phyloP scores from a whole-genome alignment of 2,329 filamentous ascomycete species.

The Fusarium mundagurra region DNA sequence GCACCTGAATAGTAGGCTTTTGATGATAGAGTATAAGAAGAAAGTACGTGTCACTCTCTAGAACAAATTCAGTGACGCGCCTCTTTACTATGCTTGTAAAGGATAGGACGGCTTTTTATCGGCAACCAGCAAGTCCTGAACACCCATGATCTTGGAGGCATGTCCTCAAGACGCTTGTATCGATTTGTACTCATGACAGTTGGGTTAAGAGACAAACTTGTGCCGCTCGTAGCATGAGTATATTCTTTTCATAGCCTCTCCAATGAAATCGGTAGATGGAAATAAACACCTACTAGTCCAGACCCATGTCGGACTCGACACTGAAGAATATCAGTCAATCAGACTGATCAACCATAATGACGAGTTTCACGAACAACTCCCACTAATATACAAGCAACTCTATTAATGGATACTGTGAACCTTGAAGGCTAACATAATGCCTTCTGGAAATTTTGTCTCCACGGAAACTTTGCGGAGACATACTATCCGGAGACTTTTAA shows the following conservation, averaged over 20 bases:
- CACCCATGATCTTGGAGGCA: too few species aligned
- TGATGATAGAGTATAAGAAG: too few species aligned
- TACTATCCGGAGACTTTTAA: neutral
- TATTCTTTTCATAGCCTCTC: neutral
- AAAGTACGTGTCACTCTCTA: too few species aligned
- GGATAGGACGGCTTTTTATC: neutral
- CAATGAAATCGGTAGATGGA: neutral
- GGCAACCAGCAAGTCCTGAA: neutral
- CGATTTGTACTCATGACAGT: neutral
- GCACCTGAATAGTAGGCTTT: too few species aligned
- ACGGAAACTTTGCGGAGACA: neutral
- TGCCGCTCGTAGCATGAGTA: rapidly evolving
- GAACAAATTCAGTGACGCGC: too few species aligned
- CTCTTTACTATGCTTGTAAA: neutral
- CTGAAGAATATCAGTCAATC: neutral
- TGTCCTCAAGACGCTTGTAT: neutral
- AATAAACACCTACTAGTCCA: neutral
- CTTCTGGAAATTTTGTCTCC: neutral
- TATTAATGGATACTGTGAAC: too few species aligned
- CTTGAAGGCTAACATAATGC: neutral
- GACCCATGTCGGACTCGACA: neutral
- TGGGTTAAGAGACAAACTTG: rapidly evolving
- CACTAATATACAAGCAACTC: rapidly evolving
- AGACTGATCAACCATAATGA: neutral
- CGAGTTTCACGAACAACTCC: rapidly evolving